Base-by-base conservation (phyloP, 768 basidiomycete genomes). In the Nidularia pulvinata region DNA sequence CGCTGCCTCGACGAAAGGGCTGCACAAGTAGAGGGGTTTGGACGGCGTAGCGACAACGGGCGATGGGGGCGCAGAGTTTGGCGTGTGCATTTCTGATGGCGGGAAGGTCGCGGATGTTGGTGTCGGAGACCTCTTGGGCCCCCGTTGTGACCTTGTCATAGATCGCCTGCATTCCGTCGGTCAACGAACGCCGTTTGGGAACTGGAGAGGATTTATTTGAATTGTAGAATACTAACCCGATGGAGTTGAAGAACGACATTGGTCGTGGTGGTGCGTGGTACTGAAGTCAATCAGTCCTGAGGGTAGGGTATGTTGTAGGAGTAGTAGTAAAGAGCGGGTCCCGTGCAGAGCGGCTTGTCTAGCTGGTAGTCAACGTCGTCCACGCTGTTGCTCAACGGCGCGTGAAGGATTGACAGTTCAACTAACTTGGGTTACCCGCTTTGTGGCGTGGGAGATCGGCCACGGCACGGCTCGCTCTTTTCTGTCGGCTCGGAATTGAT, bases 1-100 rank as follows among this genome's bases (percentile, higher is more conserved):
- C 0, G 96, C 93, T 1, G 95, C 93, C 65, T 97, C 95, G 50
- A 96, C 95, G 66, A 99, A 99, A 3, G 96, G 96, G 60, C 91
- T 91, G 71, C 90, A 94, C 7, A 98, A 79, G 69, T 95, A 97
- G 30, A 98, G 74, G 4, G 91, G 85, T 60, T 89, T 91, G 37
- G 69, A 64, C 33, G 63, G 61, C 25, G 67, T 50, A 7, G 67
- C 55, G 33, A 56, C 59, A 35, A 61, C 54, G 5, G 79, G 78
- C 10, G 79, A 75, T 3, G 74, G 65, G 2, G 75, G 74, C 6
- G 68, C 62, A 33, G 69, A 55, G 30, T 59, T 66, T 37, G 65
- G 61, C 39, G 65, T 75, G 19, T 73, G 73, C 39, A 78, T 73
- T 44, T 81, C 79, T 11, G 71, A 65, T 7, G 77, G 76, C 2